Base-by-base conservation (phyloP, 257 asterid species). In the Paraleonurus japonicus region DNA sequence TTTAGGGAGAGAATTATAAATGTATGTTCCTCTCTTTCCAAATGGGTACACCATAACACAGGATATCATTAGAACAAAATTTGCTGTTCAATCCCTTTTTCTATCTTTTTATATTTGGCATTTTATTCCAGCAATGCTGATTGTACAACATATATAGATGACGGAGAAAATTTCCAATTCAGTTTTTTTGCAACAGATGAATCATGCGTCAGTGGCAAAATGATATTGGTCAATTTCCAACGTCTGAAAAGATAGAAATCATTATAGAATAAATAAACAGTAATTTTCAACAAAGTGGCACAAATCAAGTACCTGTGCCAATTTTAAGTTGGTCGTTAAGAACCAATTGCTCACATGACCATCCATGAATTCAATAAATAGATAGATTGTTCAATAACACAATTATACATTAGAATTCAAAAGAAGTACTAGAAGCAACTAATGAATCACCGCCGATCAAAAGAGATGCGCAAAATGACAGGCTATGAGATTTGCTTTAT, bases 21-120 rank as follows among this genome's bases (percentile, higher is more conserved):
- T 66, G 28, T n/a, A 60, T 26, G 37, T 28, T 27, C 32, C 60
- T 39, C 30, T 54, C 53, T 69, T 45, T 39, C 27, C 10, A 67
- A 72, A 66, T 8, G n/a, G 67, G 55, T 27, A 75, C 67, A 7
- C 75, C 13, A 7, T 7, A 43, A 20, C 43, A 61, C 67, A 72
- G 51, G 47, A 61, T 35, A 58, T 57, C 61, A 33, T 19, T 35
- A 3, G 35, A 33, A 41, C 19, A 16, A 57, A 48, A 24, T 45
- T 20, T 30, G 58, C 41, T 41, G 20, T 53, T 13, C 33, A 4
- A 48, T 33, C 59, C 26, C 41, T 65, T 37, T 45, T 45, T 53
- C n/a, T 35, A 27, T 10, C 16, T 2, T 33, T 37, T 27, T 13
- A 4, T 32, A 23, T 32, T 5, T 3, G 66, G 47, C 20, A 61